A percentile compares a stretch with the other conserved stretches of the same genome.
phyloP scores from a whole-genome alignment of 441 rosid species.

The Pelargonium cotyledonis region DNA sequence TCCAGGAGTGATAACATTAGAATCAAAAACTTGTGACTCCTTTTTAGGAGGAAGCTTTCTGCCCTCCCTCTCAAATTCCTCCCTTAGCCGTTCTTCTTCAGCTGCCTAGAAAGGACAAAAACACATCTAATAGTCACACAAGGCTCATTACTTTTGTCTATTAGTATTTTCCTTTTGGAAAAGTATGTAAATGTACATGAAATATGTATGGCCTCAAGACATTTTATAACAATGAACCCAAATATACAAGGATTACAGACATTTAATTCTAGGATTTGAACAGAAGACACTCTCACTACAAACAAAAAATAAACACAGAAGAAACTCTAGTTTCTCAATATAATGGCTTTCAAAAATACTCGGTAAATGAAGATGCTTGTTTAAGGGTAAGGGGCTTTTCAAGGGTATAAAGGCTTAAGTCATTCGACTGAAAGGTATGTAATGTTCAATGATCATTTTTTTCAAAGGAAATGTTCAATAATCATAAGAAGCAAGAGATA shows the following conservation, averaged over 20 bases:
- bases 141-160: background rate
- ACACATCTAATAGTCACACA: conserved; percentile 9
- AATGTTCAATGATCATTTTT: background rate
- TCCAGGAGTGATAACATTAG: conserved; percentile 89
- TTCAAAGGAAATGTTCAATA: too few relatives aligned
- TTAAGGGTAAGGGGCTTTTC: too few relatives aligned
- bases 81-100: conserved; percentile 72
- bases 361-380: background rate
- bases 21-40: conserved; percentile 63
- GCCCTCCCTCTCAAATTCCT: conserved; percentile 82
- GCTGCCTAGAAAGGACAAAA: conserved; percentile 47
- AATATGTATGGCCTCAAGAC: background rate
- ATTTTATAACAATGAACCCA: conserved; percentile 1
- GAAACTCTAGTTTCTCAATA: background rate
- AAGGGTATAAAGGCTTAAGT: too few relatives aligned
- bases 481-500: background rate
- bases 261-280: background rate
- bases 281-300: background rate
- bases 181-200: background rate
- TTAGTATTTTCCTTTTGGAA: background rate
- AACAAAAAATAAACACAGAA: background rate
- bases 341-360: background rate
- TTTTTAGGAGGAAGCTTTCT: conserved; percentile 67
- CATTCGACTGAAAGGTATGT: too few relatives aligned
- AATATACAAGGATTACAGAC: background rate